Evolutionary conservation across 106 monocot species (phyloP).

Genomic region (Allium cepa): DNA sequence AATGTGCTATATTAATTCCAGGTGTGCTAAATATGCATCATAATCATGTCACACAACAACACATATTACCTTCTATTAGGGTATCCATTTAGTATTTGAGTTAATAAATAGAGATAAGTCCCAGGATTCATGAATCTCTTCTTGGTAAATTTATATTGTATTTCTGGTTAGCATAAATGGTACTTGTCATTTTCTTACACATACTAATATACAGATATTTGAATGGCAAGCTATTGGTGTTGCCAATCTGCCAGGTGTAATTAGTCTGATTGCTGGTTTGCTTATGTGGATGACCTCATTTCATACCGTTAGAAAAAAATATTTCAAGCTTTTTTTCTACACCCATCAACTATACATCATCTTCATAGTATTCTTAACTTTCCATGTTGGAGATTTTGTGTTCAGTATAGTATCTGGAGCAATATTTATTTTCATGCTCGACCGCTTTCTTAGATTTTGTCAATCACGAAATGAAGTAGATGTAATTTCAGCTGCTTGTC

Average conservation of each 20-base stretch:
- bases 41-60: no score
- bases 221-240: constrained; percentile 65
- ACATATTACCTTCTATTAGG: no score
- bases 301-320: constrained; percentile 22
- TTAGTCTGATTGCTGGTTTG: constrained; percentile 70
- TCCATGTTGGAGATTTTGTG: constrained; percentile 84
- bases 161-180: no score
- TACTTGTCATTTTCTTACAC: no score
- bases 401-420: constrained; percentile 62
- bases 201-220: constrained; percentile 30
- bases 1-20: no score
- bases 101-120: no score
- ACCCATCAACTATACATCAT: constrained; percentile 90
- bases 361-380: constrained; percentile 70
- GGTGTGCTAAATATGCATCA: no score
- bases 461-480: constrained; percentile 65
- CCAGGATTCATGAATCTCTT: no score
- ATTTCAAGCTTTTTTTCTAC: constrained; percentile 46
- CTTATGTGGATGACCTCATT: constrained; percentile 91
- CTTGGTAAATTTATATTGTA: no score
- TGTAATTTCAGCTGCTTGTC: constrained; percentile 64
- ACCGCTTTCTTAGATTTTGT: constrained; percentile 80
- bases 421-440: constrained; percentile 76
- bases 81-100: no score
- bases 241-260: constrained; percentile 74